phyloP scores from a whole-genome alignment of 306 rosid species.

The Vigna nakashimae region DNA sequence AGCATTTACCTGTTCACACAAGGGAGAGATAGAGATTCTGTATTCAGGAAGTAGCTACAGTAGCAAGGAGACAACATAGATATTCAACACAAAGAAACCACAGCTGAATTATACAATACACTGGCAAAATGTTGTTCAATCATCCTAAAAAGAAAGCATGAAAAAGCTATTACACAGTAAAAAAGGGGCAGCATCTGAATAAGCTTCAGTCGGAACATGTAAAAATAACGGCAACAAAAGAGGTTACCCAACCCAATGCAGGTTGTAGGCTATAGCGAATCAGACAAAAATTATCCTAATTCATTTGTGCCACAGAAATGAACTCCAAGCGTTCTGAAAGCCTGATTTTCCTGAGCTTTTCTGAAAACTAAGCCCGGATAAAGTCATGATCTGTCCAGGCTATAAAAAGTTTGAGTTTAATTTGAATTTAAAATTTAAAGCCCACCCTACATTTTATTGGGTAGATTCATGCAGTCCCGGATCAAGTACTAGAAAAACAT shows the following conservation, averaged over 20 bases:
- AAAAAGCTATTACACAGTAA: neutral
- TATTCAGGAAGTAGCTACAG: slow-evolving; percentile 27
- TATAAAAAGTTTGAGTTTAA: neutral
- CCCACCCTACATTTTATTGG: neutral
- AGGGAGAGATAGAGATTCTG: slow-evolving; percentile 38
- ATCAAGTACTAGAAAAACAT: neutral
- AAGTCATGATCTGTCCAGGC: neutral
- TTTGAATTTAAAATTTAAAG: neutral
- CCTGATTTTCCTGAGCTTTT: neutral
- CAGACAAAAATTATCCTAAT: neutral
- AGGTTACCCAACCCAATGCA: neutral
- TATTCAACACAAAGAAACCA: neutral
- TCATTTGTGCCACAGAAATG: neutral
- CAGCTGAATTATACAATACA: neutral
- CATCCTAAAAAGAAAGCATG: neutral
- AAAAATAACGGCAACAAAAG: neutral
- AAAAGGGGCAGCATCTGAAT: neutral
- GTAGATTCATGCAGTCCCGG: neutral
- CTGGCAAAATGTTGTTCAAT: neutral
- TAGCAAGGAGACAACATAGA: neutral
- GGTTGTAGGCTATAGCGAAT: neutral
- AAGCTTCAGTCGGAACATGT: slow-evolving; percentile 15
- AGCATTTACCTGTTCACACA: slow-evolving; percentile 71
- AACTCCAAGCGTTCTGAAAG: neutral
- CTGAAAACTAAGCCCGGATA: neutral